Evolutionary conservation across 345 rosid genomes (phyloP), one percentile per base, ranked within the genome.

Genomic region (Raphanus sativus): DNA sequence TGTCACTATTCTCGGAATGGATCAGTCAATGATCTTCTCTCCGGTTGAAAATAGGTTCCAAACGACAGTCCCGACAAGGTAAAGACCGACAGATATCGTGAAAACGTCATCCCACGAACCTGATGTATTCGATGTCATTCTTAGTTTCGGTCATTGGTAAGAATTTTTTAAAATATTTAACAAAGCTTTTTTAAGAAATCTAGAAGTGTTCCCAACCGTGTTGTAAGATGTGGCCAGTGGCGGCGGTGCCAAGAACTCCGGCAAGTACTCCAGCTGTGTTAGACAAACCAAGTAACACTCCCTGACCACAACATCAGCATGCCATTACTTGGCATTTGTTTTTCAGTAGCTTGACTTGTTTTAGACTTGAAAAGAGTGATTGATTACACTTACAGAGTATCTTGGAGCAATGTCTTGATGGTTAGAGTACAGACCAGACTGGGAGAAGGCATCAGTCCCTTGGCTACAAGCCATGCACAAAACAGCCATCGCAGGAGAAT

Each of bases 101-200:
- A 94, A 94, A 45, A 94, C 98, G 59, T 91, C 89, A 71, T 94
- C 98, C 98, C 98, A 94, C 1, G 96, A 90, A 75, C 98, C 98
- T 94, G 88, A 30, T 4, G 24, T 56, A 65, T 36, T 30, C 42
- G 10, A 33, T 77, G 60, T 30, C 55, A 72, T 4, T 52, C 42
- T 74, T 45, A 69, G 33, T 62, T 28, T 29, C 67, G 16, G 16
- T 40, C 48, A 9, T 6, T 40, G 13, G 5, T 40, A 34, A 34
- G 40, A 34, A 34, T 8, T 34, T 34, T 2, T 6, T 1, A 34
- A 34, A 34, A 34, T 34, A 34, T 34, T 34, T 34, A 34, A 2
- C 40, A 34, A 34, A 34, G 8, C 8, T 34, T 34, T 34, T n/a
- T n/a, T n/a, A n/a, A n/a, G 52, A 26, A 68, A 58, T 65, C 28